These are phyloP conservation scores for Dispira simplex DNA, from an alignment of 192 early-diverging fungal genomes.

Conservation along the genomic window DNA sequence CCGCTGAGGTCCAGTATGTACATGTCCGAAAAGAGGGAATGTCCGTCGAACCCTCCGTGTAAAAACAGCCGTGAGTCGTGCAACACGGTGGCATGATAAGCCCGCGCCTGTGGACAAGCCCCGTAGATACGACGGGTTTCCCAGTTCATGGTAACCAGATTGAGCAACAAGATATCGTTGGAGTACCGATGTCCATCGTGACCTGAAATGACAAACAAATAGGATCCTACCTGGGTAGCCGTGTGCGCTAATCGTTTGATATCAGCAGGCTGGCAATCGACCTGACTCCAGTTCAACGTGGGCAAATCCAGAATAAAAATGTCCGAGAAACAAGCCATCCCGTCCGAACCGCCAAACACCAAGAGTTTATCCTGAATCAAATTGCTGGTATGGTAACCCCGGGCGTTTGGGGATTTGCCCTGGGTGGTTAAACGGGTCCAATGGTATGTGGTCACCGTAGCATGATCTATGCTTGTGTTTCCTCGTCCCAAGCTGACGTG, in stretches of 20 bases:
- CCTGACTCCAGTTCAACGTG: constrained; percentile 44
- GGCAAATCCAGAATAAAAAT: constrained; percentile 40
- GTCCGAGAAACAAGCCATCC: constrained; percentile 63
- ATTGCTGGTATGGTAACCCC: constrained; percentile 81
- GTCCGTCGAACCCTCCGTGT: constrained; percentile 79
- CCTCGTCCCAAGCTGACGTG: no score
- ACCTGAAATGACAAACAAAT: constrained; percentile 76
- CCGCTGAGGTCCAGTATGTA: constrained; percentile 67
- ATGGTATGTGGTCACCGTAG: constrained; percentile 12
- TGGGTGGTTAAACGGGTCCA: constrained; percentile 50
- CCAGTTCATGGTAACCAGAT: constrained; percentile 81
- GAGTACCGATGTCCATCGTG: constrained; percentile 76
- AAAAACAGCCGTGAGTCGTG: constrained; percentile 67
- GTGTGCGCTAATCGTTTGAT: constrained; percentile 69
- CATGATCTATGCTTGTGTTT: no score
- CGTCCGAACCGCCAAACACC: constrained; percentile 81
- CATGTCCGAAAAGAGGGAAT: constrained; percentile 67
- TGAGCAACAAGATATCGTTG: constrained; percentile 67
- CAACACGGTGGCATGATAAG: constrained; percentile 69
- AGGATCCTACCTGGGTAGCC: constrained; percentile 75
- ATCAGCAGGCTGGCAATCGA: constrained; percentile 37
- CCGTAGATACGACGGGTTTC: constrained; percentile 61
- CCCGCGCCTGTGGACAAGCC: constrained; percentile 42
- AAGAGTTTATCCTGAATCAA: constrained; percentile 63
- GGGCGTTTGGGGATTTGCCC: constrained; percentile 45